These are phyloP conservation scores for Psilocybe cyanescens DNA, from an alignment of 768 basidiomycete genomes.

Conservation along the genomic window DNA sequence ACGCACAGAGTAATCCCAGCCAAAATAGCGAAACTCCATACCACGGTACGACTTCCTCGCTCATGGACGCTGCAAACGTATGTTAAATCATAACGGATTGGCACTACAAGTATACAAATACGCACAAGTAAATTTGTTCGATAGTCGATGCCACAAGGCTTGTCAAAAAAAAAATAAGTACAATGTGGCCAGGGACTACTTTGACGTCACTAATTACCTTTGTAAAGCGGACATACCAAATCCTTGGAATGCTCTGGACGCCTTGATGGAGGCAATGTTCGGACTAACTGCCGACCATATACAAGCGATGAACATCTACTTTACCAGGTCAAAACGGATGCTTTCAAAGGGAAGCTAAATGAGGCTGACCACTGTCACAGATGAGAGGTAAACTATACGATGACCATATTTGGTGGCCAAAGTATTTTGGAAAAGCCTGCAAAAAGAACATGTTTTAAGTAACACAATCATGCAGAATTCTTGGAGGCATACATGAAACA, in stretches of 20 bases:
- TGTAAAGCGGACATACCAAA: slow-evolving; percentile 49
- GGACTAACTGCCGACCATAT: slow-evolving; percentile 50
- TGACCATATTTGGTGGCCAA: slow-evolving; percentile 48
- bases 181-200: background rate
- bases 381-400: slow-evolving; percentile 45
- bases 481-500: slow-evolving; percentile 40
- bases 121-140: slow-evolving; percentile 45
- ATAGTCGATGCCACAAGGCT: slow-evolving; percentile 45
- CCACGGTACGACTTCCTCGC: slow-evolving; percentile 43
- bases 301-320: slow-evolving; percentile 46
- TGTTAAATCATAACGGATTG: background rate
- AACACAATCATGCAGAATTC: background rate
- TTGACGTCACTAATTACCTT: slow-evolving; percentile 28
- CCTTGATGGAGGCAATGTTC: slow-evolving; percentile 42
- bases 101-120: background rate
- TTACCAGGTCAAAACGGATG: background rate
- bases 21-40: slow-evolving; percentile 50
- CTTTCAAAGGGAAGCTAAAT: background rate
- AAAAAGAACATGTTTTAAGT: background rate
- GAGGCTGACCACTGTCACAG: slow-evolving; percentile 38
- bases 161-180: background rate
- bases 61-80: slow-evolving; percentile 38
- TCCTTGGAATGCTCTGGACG: slow-evolving; percentile 48
- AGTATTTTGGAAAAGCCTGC: slow-evolving; percentile 40
- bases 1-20: slow-evolving; percentile 44